Evolutionary conservation across 176 grass and related monocot genomes (phyloP).

Genomic region (Musa acuminata): DNA sequence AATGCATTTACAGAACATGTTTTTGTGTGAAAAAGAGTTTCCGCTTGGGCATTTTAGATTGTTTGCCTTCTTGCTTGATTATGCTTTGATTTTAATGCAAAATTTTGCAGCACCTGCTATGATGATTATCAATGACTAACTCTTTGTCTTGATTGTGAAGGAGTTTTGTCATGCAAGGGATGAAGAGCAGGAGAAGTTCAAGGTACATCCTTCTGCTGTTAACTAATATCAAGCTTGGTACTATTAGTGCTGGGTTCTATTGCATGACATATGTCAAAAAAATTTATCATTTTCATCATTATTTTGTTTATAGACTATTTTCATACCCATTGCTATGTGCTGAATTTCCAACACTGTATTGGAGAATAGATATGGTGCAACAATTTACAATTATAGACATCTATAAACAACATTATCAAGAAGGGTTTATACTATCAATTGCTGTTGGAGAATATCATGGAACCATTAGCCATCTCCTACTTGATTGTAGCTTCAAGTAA

Average conservation of each 20-base stretch:
- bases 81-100: conserved; percentile 7
- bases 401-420: not conserved
- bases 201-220: conserved; percentile 36
- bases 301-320: not conserved
- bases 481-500: too few relatives aligned
- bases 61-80: not conserved
- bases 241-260: not conserved
- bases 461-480: too few relatives aligned
- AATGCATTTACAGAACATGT: not conserved
- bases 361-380: not conserved
- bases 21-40: not conserved
- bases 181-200: conserved; percentile 48
- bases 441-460: too few relatives aligned
- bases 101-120: not conserved
- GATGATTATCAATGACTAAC: conserved; percentile 9
- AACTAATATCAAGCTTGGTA: conserved; percentile 5
- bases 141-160: conserved; percentile 22
- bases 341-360: not conserved
- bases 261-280: not conserved
- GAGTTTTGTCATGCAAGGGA: conserved; percentile 57
- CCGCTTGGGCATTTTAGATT: not conserved
- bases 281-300: not conserved
- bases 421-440: too few relatives aligned
- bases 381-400: not conserved
- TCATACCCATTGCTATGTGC: not conserved